A percentile compares a stretch with the other conserved stretches of the same genome.
Evolutionary conservation across 805 yeast species (phyloP).

Genomic region (Kockiozyma suomiensis): DNA sequence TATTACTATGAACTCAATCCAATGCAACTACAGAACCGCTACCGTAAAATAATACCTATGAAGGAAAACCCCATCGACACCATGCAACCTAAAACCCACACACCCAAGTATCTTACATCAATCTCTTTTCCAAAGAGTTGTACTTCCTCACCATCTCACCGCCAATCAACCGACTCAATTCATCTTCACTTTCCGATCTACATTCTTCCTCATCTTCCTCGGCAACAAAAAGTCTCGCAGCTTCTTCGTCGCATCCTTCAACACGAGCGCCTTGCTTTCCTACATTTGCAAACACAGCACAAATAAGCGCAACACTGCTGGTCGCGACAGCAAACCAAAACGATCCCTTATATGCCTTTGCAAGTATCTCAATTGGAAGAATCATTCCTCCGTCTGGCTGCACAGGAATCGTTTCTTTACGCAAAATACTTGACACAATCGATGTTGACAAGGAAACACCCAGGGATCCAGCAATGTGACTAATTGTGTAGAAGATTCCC

Average conservation of each 20-base stretch:
- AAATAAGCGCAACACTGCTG: constrained; percentile 38
- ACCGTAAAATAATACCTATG: not conserved
- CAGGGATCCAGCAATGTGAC: constrained; percentile 48
- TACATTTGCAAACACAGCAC: constrained; percentile 42
- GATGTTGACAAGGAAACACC: constrained; percentile 51
- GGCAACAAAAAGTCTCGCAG: not conserved
- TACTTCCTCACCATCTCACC: not conserved
- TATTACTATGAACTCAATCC: too few species aligned
- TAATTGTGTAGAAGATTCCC: constrained; percentile 52
- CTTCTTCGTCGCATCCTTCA: not conserved
- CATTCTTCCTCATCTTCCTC: constrained; percentile 4
- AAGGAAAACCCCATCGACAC: too few species aligned
- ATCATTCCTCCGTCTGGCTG: not conserved
- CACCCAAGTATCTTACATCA: not conserved
- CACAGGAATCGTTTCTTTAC: constrained; percentile 2
- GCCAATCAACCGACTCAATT: constrained; percentile 6
- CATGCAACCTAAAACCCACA: not conserved
- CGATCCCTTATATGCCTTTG: constrained; percentile 31
- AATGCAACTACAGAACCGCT: not conserved
- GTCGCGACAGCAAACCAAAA: constrained; percentile 43
- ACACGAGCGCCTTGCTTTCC: constrained; percentile 39
- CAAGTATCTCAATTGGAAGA: not conserved
- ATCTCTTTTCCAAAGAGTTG: not conserved
- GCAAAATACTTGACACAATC: constrained; percentile 42
- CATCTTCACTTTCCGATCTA: constrained; percentile 1